A percentile compares a stretch with the other conserved stretches of the same genome.
Evolutionary conservation across 768 basidiomycete species (phyloP).

Genomic region (Naganishia friedmannii): DNA sequence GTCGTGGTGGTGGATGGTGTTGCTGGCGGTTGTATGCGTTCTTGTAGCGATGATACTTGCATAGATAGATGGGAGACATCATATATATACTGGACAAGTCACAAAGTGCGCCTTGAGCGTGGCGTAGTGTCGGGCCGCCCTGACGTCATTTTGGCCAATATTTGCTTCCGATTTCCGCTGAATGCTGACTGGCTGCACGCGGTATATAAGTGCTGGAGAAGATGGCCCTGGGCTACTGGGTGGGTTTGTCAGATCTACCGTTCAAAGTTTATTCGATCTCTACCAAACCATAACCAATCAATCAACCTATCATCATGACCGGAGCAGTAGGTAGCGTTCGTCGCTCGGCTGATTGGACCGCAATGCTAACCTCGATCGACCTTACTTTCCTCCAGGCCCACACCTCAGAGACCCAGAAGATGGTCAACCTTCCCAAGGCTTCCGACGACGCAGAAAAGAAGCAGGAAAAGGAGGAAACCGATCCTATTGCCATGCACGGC

Average conservation of each 20-base stretch:
- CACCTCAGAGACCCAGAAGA: constrained; percentile 23
- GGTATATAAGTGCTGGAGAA: neutral
- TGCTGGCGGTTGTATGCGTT: neutral
- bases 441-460: constrained; percentile 12
- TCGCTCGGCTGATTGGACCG: neutral
- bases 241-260: neutral
- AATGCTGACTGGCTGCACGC: neutral
- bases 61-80: neutral
- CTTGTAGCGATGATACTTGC: neutral
- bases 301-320: neutral
- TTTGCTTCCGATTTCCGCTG: neutral
- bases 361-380: neutral
- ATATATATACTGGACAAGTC: too few relatives aligned
- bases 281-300: neutral
- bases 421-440: constrained; percentile 27
- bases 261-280: neutral
- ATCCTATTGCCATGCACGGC: constrained; percentile 17
- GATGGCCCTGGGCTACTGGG: neutral
- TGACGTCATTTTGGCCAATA: neutral
- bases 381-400: neutral
- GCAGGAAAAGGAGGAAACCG: constrained; percentile 17
- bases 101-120: neutral
- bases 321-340: neutral
- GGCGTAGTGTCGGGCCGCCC: neutral
- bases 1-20: neutral